These are phyloP conservation scores for Plectranthus barbatus DNA, from an alignment of 257 asterid species.

Conservation along the genomic window DNA sequence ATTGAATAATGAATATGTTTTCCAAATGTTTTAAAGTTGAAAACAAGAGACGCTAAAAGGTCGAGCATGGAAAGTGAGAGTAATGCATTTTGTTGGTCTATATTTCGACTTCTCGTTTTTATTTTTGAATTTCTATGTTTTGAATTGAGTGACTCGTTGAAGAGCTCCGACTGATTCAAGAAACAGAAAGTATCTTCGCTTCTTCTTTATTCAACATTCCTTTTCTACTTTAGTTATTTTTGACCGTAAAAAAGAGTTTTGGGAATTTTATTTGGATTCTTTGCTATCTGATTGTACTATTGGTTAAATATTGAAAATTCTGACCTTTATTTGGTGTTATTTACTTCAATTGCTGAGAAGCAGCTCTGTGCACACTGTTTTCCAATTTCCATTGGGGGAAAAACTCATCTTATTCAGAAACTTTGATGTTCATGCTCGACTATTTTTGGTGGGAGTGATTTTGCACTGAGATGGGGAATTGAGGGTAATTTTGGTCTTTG, in stretches of 20 bases:
- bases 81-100: conserved; percentile 14
- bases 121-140: not conserved
- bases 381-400: not conserved
- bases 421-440: not conserved
- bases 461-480: conserved; percentile 10
- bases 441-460: conserved; percentile 4
- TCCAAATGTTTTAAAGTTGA: conserved; percentile 12
- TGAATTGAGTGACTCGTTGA: not conserved
- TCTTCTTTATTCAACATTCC: not conserved
- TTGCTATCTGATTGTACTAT: not conserved
- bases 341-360: not conserved
- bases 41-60: not conserved
- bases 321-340: not conserved
- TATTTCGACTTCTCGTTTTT: not conserved
- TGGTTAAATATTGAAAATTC: conserved; percentile 5
- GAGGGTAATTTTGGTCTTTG: conserved; percentile 45
- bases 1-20: conserved; percentile 1
- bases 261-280: conserved; percentile 8
- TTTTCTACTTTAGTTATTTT: not conserved
- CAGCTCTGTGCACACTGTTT: not conserved
- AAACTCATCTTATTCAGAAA: not conserved
- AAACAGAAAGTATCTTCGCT: not conserved
- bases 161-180: conserved; percentile 8
- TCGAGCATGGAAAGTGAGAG: conserved; percentile 9
- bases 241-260: not conserved